Percentiles rank a stretch among this genome's conserved stretches.
Evolutionary conservation across 345 rosid species (phyloP).

Genomic region (Euphorbia pulcherrima): DNA sequence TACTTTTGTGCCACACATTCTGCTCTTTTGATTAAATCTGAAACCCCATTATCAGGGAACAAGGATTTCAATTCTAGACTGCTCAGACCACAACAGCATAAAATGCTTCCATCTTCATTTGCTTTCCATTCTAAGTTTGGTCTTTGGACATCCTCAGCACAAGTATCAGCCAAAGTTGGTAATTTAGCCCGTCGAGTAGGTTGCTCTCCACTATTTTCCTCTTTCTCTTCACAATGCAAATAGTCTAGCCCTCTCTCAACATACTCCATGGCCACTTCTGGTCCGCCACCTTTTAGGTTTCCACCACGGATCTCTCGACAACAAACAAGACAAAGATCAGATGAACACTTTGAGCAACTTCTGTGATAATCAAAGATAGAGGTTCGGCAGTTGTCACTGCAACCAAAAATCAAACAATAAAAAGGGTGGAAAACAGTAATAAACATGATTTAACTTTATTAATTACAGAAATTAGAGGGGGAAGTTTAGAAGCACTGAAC

Average conservation of each 20-base stretch:
- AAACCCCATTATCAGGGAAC: constrained; percentile 32
- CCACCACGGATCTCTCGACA: constrained; percentile 28
- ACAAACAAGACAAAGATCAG: constrained; percentile 28
- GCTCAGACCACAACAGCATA: constrained; percentile 47
- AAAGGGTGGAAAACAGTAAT: background rate
- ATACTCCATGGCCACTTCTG: constrained; percentile 13
- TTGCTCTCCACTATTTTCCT: no score
- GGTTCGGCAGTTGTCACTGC: constrained; percentile 59
- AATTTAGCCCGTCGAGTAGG: background rate
- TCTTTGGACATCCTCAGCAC: constrained; percentile 9
- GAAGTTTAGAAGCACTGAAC: background rate
- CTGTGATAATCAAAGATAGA: constrained; percentile 32
- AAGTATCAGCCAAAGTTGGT: background rate
- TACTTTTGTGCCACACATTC: constrained; percentile 16
- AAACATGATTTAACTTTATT: background rate
- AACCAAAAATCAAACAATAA: background rate
- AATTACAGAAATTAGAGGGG: background rate
- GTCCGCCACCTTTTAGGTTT: constrained; percentile 9
- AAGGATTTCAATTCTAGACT: constrained; percentile 38
- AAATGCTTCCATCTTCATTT: constrained; percentile 46
- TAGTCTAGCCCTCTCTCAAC: constrained; percentile 2
- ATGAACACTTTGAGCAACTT: constrained; percentile 26
- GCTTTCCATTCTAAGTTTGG: constrained; percentile 41
- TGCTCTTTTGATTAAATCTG: constrained; percentile 40
- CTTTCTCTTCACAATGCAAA: constrained; percentile 37